A percentile compares a stretch with the other conserved stretches of the same genome.
Conservation (phyloP, 208 protist genomes). For the Angomonas ambiguus region DNA sequence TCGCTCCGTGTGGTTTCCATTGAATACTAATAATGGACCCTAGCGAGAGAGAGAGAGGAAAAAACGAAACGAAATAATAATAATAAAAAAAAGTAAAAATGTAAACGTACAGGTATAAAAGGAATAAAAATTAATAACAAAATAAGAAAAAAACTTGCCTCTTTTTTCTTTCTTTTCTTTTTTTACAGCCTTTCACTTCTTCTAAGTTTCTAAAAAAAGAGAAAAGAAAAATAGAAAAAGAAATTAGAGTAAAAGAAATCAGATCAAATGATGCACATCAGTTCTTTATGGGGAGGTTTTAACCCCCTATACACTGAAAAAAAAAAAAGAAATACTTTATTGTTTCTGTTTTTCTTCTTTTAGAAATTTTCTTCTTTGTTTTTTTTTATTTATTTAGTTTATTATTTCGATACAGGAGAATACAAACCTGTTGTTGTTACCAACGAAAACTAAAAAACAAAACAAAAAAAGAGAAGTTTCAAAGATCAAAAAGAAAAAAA, state of each 20-base stretch:
- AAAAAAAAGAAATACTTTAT: too few species aligned
- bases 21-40: too few species aligned
- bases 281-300: too few species aligned
- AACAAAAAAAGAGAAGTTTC: background rate
- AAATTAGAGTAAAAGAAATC: background rate
- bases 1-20: too few species aligned
- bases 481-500: background rate
- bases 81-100: constrained; percentile 7
- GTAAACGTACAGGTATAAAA: too few species aligned
- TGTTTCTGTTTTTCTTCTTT: too few species aligned
- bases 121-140: background rate
- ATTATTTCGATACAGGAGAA: background rate
- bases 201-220: constrained; percentile 5
- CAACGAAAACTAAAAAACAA: background rate
- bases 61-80: constrained; percentile 4
- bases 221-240: background rate
- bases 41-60: too few species aligned
- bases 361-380: too few species aligned
- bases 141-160: background rate
- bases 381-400: background rate
- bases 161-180: background rate
- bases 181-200: background rate
- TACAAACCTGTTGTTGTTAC: background rate
- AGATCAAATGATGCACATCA: too few species aligned
- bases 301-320: too few species aligned